Base-by-base conservation (phyloP, 345 rosid genomes). In the Sapria himalayana region DNA sequence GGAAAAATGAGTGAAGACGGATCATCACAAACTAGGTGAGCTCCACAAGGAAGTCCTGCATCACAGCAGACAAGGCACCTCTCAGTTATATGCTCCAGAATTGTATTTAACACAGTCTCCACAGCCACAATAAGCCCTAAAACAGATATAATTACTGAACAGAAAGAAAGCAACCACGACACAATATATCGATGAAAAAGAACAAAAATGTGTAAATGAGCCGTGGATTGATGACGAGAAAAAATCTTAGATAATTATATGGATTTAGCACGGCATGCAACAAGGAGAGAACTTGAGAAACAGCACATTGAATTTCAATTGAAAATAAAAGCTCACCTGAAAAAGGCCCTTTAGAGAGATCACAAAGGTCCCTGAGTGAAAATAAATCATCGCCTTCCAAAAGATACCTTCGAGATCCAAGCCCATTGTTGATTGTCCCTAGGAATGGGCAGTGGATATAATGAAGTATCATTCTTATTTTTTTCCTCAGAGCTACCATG, bases 311-410 rank as follows among this genome's bases (percentile, higher is more conserved):
- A n/a, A n/a, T n/a, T n/a, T n/a, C n/a, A 37, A 36, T 14, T 27
- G 27, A 20, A 16, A 45, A 33, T n/a, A 43, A 44, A 62, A 39
- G 48, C 38, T 48, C 42, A 85, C 98, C 93, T 76, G 99, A 78
- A 66, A 84, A 89, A 41, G 93, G 76, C 46, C 99, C 95, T 67
- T 73, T 89, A 15, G 99, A 89, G 48, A 89, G 93, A 77, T 91
- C 95, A 36, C 79, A 66, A 34, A 91, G 86, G 57, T 89, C 95
- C 60, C 70, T 80, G 38, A 77, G 71, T 15, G 92, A 72, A 54
- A 91, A 84, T 63, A 91, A 91, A 39, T 84, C 93, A 42, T 71
- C 73, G 84, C 74, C 55, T 69, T 91, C 93, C 12, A 91, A 73
- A 56, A 91, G 81, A 69, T 91, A 77, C 71, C 81, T 76, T 58